Percentiles rank a stretch among this genome's conserved stretches.
phyloP scores from a whole-genome alignment of 257 asterid genomes.

The Penstemon newberryi region DNA sequence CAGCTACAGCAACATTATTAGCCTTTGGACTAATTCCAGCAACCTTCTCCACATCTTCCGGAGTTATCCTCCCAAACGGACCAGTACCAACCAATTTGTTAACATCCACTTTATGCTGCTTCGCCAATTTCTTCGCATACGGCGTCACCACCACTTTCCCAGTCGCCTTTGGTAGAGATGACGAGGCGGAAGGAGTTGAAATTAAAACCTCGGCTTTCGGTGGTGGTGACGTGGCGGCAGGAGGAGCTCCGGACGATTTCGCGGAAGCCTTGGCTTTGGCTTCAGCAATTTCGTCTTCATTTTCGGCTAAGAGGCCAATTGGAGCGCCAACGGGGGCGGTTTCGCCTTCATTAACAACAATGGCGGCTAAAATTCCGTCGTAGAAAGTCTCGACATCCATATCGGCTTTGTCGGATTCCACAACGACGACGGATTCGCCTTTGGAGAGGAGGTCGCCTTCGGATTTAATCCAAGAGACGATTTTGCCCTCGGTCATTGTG shows the following conservation, averaged over 20 bases:
- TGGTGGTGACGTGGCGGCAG: slow-evolving; percentile 21
- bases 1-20: slow-evolving; percentile 26
- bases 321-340: slow-evolving; percentile 72
- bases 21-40: slow-evolving; percentile 62
- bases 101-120: slow-evolving; percentile 74
- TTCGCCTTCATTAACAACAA: slow-evolving; percentile 74
- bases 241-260: slow-evolving; percentile 27
- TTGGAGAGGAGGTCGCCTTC: slow-evolving; percentile 78
- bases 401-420: slow-evolving; percentile 83
- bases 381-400: slow-evolving; percentile 86
- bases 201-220: slow-evolving; percentile 23
- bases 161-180: slow-evolving; percentile 32
- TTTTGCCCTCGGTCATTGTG: slow-evolving; percentile 93
- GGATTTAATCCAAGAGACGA: slow-evolving; percentile 80
- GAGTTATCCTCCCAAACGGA: slow-evolving; percentile 80
- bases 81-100: slow-evolving; percentile 71
- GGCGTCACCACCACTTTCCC: slow-evolving; percentile 73
- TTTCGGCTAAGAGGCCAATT: slow-evolving; percentile 72
- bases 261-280: slow-evolving; percentile 63
- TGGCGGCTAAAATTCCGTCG: slow-evolving; percentile 71
- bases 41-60: slow-evolving; percentile 90
- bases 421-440: slow-evolving; percentile 84
- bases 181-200: slow-evolving; percentile 32
- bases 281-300: slow-evolving; percentile 54
- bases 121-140: slow-evolving; percentile 83